Percentiles rank a stretch among this genome's conserved stretches.
Conservation (phyloP, 768 basidiomycete species). For the Rhizopogon vinicolor region DNA sequence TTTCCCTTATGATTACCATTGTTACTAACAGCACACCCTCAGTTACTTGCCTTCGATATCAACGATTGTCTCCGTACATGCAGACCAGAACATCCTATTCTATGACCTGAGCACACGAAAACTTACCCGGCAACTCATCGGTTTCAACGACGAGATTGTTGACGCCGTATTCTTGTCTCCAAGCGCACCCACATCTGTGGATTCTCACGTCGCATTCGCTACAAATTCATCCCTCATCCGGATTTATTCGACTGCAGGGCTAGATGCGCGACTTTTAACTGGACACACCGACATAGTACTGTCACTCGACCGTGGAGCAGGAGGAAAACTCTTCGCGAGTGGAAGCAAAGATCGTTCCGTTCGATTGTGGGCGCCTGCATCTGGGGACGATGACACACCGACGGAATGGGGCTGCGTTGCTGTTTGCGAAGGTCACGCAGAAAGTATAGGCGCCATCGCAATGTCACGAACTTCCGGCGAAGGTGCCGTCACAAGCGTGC, state of each 20-base stretch:
- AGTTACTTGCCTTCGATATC: conserved; percentile 69
- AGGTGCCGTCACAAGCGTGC: conserved; percentile 10
- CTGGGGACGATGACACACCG: conserved; percentile 4
- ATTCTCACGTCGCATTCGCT: conserved; percentile 87
- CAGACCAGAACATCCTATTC: conserved; percentile 95
- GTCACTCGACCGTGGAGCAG: conserved; percentile 64
- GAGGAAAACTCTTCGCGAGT: conserved; percentile 74
- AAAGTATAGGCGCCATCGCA: conserved; percentile 88
- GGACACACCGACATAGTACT: conserved; percentile 93
- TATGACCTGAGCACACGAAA: conserved; percentile 68
- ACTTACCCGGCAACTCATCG: conserved; percentile 79
- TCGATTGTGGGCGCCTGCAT: conserved; percentile 65
- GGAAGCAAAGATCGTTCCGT: conserved; percentile 92
- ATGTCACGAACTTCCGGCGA: conserved; percentile 55
- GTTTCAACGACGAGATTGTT: conserved; percentile 98
- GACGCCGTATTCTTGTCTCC: conserved; percentile 75
- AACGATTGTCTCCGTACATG: conserved; percentile 78
- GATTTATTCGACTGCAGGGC: conserved; percentile 69
- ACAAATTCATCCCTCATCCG: conserved; percentile 96
- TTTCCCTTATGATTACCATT: background rate
- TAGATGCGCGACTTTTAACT: conserved; percentile 81
- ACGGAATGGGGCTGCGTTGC: conserved; percentile 62
- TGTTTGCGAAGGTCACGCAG: conserved; percentile 89
- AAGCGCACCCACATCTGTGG: conserved; percentile 27
- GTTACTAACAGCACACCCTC: conserved; percentile 12